Evolutionary conservation across 495 filamentous ascomycete genomes (phyloP).

Genomic region (Thermochaetoides thermophila): DNA sequence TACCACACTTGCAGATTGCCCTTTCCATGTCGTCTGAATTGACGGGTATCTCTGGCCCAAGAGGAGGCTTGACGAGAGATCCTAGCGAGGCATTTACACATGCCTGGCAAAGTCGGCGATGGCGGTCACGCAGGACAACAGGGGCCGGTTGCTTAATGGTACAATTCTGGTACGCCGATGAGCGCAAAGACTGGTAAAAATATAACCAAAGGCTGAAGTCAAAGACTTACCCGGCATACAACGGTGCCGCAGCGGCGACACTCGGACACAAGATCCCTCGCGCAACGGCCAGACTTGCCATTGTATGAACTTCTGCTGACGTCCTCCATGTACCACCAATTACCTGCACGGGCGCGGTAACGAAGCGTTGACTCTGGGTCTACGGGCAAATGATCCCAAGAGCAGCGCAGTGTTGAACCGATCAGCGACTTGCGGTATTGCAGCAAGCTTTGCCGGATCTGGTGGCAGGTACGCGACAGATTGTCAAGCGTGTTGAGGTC

Average conservation of each 20-base stretch:
- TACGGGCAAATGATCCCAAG: constrained; percentile 43
- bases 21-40: constrained; percentile 34
- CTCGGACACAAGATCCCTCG: constrained; percentile 68
- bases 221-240: constrained; percentile 58
- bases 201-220: not conserved
- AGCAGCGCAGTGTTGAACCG: constrained; percentile 60
- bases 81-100: constrained; percentile 54
- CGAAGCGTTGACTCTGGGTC: constrained; percentile 33
- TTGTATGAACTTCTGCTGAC: constrained; percentile 20
- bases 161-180: constrained; percentile 50
- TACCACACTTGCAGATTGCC: constrained; percentile 52
- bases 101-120: constrained; percentile 61
- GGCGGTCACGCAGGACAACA: constrained; percentile 46
- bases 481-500: constrained; percentile 77
- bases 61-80: constrained; percentile 20
- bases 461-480: constrained; percentile 65
- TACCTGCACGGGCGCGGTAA: constrained; percentile 34
- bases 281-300: constrained; percentile 60
- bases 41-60: constrained; percentile 13
- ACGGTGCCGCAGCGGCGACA: constrained; percentile 63
- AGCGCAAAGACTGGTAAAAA: not conserved
- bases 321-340: constrained; percentile 38
- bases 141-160: constrained; percentile 58
- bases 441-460: constrained; percentile 57
- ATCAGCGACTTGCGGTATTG: constrained; percentile 61